Evolutionary conservation across 257 asterid species (phyloP), one percentile per base, ranked within the genome.

Genomic region (Solanum megistacrolobum): DNA sequence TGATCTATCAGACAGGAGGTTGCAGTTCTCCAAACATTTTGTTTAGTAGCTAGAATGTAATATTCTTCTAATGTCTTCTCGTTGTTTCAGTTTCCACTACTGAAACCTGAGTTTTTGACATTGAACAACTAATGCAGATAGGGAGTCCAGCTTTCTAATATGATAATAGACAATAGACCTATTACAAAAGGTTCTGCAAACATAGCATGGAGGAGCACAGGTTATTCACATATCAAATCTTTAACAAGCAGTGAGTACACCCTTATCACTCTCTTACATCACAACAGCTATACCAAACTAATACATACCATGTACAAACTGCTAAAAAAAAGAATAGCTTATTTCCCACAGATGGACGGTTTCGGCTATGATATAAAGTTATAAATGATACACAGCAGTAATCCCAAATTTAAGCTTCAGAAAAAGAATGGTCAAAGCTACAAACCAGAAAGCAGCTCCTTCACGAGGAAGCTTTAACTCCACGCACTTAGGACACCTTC

Each of bases 401-500:
- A 29, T 48, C 3, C 10, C 68, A 81, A 81, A 81, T 2, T 46
- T 48, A 82, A 20, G 69, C 69, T 48, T 29, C 69, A 35, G 18
- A 29, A 38, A 78, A 31, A 87, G 27, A 58, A 76, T 34, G 84
- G 90, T 83, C 74, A 91, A 55, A 85, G 85, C 87, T 78, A 96
- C 98, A 46, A 92, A 97, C 99, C 99, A 97, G 98, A 97, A 97
- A 86, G 99, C 94, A 90, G 99, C 98, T 69, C 91, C 95, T 89
- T 95, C 98, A 27, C 98, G 99, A 20, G 99, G 96, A 91, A 97
- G 99, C 96, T 95, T 97, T 83, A 96, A 86, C 84, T 96, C 95
- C 3, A 94, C 96, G 60, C 99, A 97, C 90, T 97, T 97, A 6
- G 99, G 99, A 88, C 99, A 96, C 95, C 99, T 97, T 89, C 31